Base-by-base conservation (phyloP, 192 early-diverging fungal species). In the Coemansia sp. region DNA sequence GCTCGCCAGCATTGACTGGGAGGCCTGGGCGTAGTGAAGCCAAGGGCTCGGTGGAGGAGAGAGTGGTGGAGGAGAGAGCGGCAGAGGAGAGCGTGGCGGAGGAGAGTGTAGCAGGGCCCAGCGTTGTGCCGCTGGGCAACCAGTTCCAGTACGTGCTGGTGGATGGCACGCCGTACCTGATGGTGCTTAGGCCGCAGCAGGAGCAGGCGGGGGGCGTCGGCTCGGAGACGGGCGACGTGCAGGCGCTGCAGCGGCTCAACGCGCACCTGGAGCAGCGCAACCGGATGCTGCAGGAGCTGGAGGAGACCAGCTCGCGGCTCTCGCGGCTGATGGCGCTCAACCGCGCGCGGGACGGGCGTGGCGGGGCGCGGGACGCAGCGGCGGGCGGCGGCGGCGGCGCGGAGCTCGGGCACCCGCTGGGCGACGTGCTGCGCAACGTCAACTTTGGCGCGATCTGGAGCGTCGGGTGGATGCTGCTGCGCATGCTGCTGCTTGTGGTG, bases 111-210 rank as follows among this genome's bases (percentile, higher is more conserved):
- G 6, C 36, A 38, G 25, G 42, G 15, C 60, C 65, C 4, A 67
- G 15, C 7, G 54, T 67, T 37, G 37, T 62, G 25, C 79, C 73
- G 27, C 70, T 82, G 22, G 66, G 79, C 27, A 70, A 45, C 42
- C 54, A 41, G 38, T 82, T 82, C 31, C 79, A 82, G 62, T 82
- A 82, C 37, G 71, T 82, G 61, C 61, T 82, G n/a, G 67, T 77
- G 4, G 69, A 77, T 32, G 75, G 75, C 17, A 36, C 62, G 60
- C 79, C 74, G 14, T 73, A 76, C 49, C 37, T 76, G 54, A 73
- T 62, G 60, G 70, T 76, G 53, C 38, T 65, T 0, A 60, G 22
- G 38, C 37, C 41, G 35, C 66, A 46, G 45, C 41, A 59, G 27
- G 19, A 60, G 31, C 41, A 51, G 24, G 11, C 24, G 31, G 17